Percentiles rank a stretch among this genome's conserved stretches.
Conservation (phyloP, 2,329 filamentous ascomycete genomes). For the Leptographium flavum region DNA sequence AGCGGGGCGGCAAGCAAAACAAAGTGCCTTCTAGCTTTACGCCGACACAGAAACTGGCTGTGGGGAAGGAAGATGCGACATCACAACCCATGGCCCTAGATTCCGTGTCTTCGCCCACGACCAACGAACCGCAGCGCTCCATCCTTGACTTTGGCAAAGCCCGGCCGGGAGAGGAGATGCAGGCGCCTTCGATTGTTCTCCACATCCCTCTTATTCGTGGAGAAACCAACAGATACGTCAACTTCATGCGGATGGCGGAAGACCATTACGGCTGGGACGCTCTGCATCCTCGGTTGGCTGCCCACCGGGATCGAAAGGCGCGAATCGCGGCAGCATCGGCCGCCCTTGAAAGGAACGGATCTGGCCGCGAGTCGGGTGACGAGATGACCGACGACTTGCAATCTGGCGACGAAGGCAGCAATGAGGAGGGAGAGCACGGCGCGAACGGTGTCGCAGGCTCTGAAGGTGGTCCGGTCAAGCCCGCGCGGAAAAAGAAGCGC, state of each 20-base stretch:
- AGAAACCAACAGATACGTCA: constrained; percentile 79
- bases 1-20: constrained; percentile 23
- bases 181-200: constrained; percentile 67
- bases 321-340: constrained; percentile 82
- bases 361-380: constrained; percentile 54
- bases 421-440: constrained; percentile 50
- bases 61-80: constrained; percentile 27
- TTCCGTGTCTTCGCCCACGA: constrained; percentile 14
- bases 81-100: constrained; percentile 18
- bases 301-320: constrained; percentile 73
- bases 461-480: constrained; percentile 46
- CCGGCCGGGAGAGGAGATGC: constrained; percentile 41
- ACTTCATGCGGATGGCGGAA: constrained; percentile 87
- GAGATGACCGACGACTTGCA: constrained; percentile 67
- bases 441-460: constrained; percentile 34
- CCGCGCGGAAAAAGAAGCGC: constrained; percentile 66
- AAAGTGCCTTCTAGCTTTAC: constrained; percentile 19
- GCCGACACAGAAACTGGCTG: constrained; percentile 35
- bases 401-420: constrained; percentile 65
- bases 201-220: constrained; percentile 62
- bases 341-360: constrained; percentile 63
- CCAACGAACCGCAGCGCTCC: constrained; percentile 28
- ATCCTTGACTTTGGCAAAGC: constrained; percentile 49
- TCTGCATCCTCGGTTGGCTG: constrained; percentile 78
- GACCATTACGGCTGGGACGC: constrained; percentile 92